Base-by-base conservation (phyloP, 495 filamentous ascomycete genomes). In the Annulohypoxylon nitens region DNA sequence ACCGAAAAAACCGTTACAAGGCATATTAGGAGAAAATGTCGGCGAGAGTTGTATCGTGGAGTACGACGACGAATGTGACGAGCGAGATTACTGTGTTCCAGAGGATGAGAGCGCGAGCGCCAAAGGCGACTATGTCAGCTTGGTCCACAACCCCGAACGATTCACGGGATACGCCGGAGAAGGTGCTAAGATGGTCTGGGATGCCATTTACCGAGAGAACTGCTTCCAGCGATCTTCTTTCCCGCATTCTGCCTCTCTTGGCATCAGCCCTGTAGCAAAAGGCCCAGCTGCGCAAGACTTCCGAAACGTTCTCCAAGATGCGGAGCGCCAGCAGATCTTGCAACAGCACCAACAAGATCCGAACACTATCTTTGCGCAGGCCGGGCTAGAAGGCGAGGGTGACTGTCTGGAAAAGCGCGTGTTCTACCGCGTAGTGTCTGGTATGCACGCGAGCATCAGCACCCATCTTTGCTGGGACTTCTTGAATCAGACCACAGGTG, bases 401-500 rank as follows among this genome's bases (percentile, higher is more conserved):
- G 91, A 96, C 74, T 99, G 96, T 76, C 81, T 98, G 45, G 96
- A 99, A 83, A 98, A 99, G 86, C 92, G 97, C 11, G 96, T 97
- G 61, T 99, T 98, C 81, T 93, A 98, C 81, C 88, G 94, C 45
- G 89, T 99, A 37, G 89, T 99, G 60, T 97, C 93, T 43, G 96
- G 96, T 64, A 99, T 99, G 96, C 96, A 99, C 79, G 93, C 95
- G 34, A 95, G 93, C 69, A 98, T 99, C 78, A 95, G 92, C 33
- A 94, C 96, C 1, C 96, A 98, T 82, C 85, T 99, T 25, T 99
- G 96, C 87, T 95, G 91, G 90, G 94, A 97, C 80, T 97, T 97
- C 71, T 83, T 98, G 55, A 98, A 98, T 84, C 93, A 97, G 79
- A 94, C 92, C 1, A 98, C 96, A 1, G 96, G 97, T 45, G 82